phyloP scores from a whole-genome alignment of 2,329 filamentous ascomycete species.

The Aspergillus niger region DNA sequence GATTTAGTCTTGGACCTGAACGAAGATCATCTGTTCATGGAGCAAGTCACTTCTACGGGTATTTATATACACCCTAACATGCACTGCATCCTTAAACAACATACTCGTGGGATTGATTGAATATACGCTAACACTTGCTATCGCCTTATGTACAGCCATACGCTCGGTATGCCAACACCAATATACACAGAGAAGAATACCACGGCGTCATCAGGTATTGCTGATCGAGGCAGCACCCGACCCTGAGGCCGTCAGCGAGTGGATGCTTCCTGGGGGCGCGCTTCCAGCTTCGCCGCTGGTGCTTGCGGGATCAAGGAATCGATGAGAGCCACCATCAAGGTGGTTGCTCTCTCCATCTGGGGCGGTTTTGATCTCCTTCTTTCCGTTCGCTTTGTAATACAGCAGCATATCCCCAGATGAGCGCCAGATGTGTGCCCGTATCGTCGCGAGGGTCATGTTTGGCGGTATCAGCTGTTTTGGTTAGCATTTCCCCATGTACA shows the following conservation, averaged over 20 bases:
- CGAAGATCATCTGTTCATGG: no score
- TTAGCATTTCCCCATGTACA: background rate
- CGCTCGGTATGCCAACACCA: background rate
- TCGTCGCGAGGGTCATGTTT: constrained; percentile 89
- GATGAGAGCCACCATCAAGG: constrained; percentile 12
- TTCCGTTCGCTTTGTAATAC: constrained; percentile 90
- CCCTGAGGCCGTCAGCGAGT: constrained; percentile 34
- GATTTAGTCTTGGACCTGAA: no score
- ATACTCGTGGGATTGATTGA: no score
- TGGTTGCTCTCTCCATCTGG: constrained; percentile 21
- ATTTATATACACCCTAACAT: no score
- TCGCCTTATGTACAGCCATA: constrained; percentile 1
- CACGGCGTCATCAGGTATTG: constrained; percentile 15
- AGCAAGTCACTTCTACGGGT: no score
- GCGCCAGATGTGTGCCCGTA: constrained; percentile 91
- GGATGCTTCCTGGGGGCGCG: constrained; percentile 32
- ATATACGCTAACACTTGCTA: no score
- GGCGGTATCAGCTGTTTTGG: constrained; percentile 58
- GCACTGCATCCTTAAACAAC: no score
- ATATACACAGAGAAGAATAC: constrained; percentile 9
- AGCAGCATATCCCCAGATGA: constrained; percentile 90
- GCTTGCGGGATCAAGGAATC: constrained; percentile 11
- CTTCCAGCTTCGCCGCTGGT: constrained; percentile 25
- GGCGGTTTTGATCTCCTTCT: constrained; percentile 54
- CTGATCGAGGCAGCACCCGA: constrained; percentile 27